phyloP scores from a whole-genome alignment of 192 early-diverging fungal species.

The Entomortierella parvispora region DNA sequence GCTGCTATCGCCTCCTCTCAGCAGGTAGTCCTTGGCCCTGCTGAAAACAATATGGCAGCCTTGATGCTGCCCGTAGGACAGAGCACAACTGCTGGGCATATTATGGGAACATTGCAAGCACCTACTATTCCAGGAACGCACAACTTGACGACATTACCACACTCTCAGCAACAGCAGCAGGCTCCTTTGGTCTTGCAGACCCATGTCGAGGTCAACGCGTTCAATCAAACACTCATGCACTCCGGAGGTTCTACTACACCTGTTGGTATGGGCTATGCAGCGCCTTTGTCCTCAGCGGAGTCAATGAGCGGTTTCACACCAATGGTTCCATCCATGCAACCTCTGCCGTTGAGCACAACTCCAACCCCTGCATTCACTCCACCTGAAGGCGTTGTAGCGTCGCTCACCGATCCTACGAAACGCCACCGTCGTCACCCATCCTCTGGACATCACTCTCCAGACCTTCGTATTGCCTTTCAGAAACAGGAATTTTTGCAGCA shows the following conservation, averaged over 20 bases:
- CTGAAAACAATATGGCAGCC: conserved; percentile 8
- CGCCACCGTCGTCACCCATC: conserved; percentile 45
- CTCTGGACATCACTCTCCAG: conserved; percentile 48
- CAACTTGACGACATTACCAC: neutral
- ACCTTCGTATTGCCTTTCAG: conserved; percentile 18
- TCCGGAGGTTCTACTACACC: conserved; percentile 12
- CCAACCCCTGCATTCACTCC: conserved; percentile 30
- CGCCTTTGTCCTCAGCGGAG: conserved; percentile 20
- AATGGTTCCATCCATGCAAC: conserved; percentile 37
- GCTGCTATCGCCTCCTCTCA: conserved; percentile 14
- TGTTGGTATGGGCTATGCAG: conserved; percentile 14
- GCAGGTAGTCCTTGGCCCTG: conserved; percentile 16
- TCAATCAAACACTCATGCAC: neutral
- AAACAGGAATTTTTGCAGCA: conserved; percentile 36
- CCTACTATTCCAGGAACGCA: neutral
- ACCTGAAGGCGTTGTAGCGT: conserved; percentile 12
- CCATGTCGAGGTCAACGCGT: neutral
- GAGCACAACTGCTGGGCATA: neutral
- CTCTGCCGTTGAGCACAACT: conserved; percentile 11
- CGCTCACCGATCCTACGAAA: conserved; percentile 22
- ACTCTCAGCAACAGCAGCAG: conserved; percentile 27
- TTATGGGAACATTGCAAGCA: neutral
- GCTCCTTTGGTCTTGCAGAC: neutral
- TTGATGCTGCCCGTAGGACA: conserved; percentile 20
- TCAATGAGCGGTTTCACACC: conserved; percentile 26